Base-by-base conservation (phyloP, 2,329 filamentous ascomycete species). In the Phyllosticta citrichinensis region DNA sequence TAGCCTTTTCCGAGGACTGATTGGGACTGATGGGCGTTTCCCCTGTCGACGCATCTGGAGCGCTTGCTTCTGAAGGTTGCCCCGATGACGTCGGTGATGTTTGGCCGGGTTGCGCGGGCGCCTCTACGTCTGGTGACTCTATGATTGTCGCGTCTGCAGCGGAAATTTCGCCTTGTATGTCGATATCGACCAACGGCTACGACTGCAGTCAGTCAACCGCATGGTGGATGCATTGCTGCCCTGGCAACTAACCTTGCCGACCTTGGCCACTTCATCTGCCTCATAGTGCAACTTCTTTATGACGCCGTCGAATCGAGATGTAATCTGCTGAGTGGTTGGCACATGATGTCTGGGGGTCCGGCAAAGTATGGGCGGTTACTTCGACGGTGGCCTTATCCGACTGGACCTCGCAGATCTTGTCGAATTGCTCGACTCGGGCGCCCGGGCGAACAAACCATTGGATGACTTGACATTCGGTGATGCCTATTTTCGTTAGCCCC, bases 401-500 rank as follows among this genome's bases (percentile, higher is more conserved):
- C 74, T 97, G 94, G 53, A 99, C 95, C 77, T 99, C 94, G 77
- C 94, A 99, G 55, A 99, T 82, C 63, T 93, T 94, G 68, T 95
- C 94, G 82, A 96, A 99, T 78, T 99, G 93, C 78, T 99, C 92
- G 68, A 99, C 92, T 62, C 89, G 87, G 40, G 94, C 94, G 62
- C 92, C 93, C 56, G 95, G 91, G 76, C 97, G 88, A 66, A 99
- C 93, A 73, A 97, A 99, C 94, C 94, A 99, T 79, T 99, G 94
- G 69, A 97, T 97, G 70, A 99, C 90, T 76, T 99, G 94, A 71
- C 94, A 96, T 77, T 99, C 94, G 72, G 94, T 92, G 70, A 97
- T 99, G 60, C 94, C 94, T 94, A 65, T 40, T 40, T 17, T 40
- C 33, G 11, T 40, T 40, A 40, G 33, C 33, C 14, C 60, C 19